phyloP scores from a whole-genome alignment of 148 eudicot genomes.

The Chenopodium album region DNA sequence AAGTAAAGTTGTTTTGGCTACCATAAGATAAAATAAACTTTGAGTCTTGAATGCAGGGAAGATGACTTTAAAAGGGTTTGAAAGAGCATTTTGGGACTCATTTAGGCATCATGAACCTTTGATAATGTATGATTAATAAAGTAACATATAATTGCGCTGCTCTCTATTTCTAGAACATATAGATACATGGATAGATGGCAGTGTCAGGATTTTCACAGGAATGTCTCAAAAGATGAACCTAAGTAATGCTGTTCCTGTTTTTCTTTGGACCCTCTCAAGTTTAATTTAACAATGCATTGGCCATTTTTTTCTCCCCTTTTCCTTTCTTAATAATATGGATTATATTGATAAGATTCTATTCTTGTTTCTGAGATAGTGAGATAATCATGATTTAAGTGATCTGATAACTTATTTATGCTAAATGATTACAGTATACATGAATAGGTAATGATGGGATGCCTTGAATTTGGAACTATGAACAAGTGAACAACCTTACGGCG shows the following conservation, averaged over 20 bases:
- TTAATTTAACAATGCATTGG: neutral
- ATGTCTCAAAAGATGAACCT: conserved; percentile 16
- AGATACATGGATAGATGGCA: conserved; percentile 4
- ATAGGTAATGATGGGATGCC: too few species aligned
- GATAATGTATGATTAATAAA: conserved; percentile 10
- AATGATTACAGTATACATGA: neutral
- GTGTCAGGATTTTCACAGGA: neutral
- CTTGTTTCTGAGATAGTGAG: neutral
- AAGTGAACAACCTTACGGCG: too few species aligned
- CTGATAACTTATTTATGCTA: neutral
- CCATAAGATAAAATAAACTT: neutral
- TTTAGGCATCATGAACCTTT: conserved; percentile 2
- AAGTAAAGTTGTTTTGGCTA: neutral
- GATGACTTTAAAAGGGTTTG: neutral
- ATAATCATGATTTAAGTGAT: neutral
- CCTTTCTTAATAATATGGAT: neutral
- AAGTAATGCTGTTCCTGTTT: neutral
- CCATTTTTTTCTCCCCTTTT: neutral
- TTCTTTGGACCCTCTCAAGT: neutral
- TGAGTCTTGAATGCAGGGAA: neutral
- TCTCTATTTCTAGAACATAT: conserved; percentile 15
- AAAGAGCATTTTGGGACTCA: conserved; percentile 5
- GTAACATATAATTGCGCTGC: neutral
- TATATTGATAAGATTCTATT: neutral
- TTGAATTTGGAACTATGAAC: neutral